Evolutionary conservation across 176 grass and related monocot genomes (phyloP), one percentile per base, ranked within the genome.

Genomic region (Dactylis glomerata): DNA sequence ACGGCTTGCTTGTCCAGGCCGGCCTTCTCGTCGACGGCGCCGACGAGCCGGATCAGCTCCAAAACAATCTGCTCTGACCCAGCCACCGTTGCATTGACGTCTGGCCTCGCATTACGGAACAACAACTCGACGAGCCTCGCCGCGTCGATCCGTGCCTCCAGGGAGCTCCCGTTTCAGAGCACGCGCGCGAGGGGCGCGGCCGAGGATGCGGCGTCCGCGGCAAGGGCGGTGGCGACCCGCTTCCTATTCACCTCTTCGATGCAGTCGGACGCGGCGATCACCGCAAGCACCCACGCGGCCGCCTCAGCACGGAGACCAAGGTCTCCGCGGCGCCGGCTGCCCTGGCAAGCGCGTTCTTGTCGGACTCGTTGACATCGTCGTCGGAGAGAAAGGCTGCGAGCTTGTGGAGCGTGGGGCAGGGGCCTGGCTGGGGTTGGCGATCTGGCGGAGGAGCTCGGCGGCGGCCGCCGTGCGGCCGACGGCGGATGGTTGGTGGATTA

Each of bases 311-410:
- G 14, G 86, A 88, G 20, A 98, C 63, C 46, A 90, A 58, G 1
- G 79, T 75, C 54, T 90, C 78, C 24, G 88, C 82, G 40, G 87
- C 85, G 80, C 73, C 47, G 31, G 83, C 89, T 33, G 87, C 80
- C 76, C 80, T 72, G 2, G 92, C 55, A 0, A 98, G 81, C 75
- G 81, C 75, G 56, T 96, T 96, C 86, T 92, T 98, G 17, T 90
- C 91, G 67, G 94, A 95, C 22, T 98, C 96, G n/a, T 95, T 91
- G 11, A 92, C 78, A 36, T 98, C 88, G 26, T 92, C 91, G 42
- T 90, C 85, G 7, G 81, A 87, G 26, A 98, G 86, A 34, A 92
- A 92, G 1, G 69, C 91, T 5, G 96, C 89, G 0, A 98, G 89
- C 74, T 83, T 32, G 33, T 87, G 62, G 1, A 98, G 83, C 8